These are phyloP conservation scores for Saccharum officinarum DNA, from an alignment of 176 grass and related monocot genomes.

Conservation along the genomic window DNA sequence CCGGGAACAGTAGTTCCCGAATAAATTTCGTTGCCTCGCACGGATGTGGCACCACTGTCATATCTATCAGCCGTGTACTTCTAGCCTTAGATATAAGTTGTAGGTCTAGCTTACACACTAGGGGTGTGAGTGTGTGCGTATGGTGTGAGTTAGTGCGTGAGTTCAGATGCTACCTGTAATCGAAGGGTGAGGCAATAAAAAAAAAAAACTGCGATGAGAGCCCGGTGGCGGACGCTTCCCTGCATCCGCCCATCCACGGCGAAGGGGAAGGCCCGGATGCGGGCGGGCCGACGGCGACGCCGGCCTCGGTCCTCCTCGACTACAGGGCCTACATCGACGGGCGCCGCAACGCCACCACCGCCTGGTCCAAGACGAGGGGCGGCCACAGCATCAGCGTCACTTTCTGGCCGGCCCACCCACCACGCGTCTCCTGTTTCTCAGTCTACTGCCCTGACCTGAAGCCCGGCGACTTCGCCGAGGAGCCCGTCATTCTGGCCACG, in stretches of 20 bases:
- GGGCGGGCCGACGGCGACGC: background rate
- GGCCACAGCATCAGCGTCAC: background rate
- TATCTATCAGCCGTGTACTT: too few relatives aligned
- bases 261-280: background rate
- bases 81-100: too few relatives aligned
- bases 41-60: too few relatives aligned
- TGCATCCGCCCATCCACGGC: background rate
- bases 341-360: background rate
- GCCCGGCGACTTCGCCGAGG: background rate
- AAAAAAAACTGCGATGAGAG: background rate
- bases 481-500: background rate
- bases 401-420: background rate
- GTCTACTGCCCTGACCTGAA: background rate
- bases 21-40: too few relatives aligned
- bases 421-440: background rate
- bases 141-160: too few relatives aligned
- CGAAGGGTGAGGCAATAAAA: too few relatives aligned
- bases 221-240: background rate
- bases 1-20: too few relatives aligned
- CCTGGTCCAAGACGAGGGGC: background rate
- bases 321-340: background rate
- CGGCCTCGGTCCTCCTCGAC: background rate
- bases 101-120: too few relatives aligned
- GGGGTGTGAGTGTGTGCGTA: too few relatives aligned
- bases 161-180: too few relatives aligned